Percentiles rank a stretch among this genome's conserved stretches.
Evolutionary conservation across 106 monocot genomes (phyloP).

Genomic region (Iris macrosiphon): DNA sequence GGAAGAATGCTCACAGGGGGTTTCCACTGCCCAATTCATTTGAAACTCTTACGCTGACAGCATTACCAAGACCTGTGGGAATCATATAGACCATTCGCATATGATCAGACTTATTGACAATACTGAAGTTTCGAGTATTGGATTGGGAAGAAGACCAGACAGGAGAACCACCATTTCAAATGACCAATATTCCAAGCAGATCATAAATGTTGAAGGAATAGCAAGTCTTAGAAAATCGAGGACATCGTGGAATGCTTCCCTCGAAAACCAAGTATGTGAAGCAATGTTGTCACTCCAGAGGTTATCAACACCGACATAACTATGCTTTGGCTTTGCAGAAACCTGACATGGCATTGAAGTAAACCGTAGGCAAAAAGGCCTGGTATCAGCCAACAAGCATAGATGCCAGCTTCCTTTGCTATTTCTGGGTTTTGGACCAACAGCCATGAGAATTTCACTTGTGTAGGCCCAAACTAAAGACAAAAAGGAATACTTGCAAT

Average conservation of each 20-base stretch:
- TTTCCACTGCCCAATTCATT: no score
- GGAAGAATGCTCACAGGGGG: no score
- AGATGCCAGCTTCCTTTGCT: conserved; percentile 59
- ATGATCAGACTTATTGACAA: conserved; percentile 12
- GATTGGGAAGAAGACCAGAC: conserved; percentile 12
- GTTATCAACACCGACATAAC: conserved; percentile 48
- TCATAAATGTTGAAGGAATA: conserved; percentile 78
- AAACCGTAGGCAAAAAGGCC: conserved; percentile 71
- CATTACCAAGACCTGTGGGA: no score
- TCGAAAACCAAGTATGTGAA: conserved; percentile 56
- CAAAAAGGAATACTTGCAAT: conserved; percentile 51
- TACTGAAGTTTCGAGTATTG: conserved; percentile 12
- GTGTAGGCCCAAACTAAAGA: conserved; percentile 59
- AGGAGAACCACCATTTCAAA: conserved; percentile 21
- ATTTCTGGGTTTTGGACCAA: conserved; percentile 74
- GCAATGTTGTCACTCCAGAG: conserved; percentile 45
- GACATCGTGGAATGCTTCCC: conserved; percentile 47
- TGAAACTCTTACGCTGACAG: no score
- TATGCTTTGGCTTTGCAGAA: conserved; percentile 60
- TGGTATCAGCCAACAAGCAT: conserved; percentile 65
- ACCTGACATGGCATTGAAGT: conserved; percentile 53
- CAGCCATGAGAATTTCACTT: conserved; percentile 36
- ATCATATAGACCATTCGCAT: no score
- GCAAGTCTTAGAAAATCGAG: conserved; percentile 51
- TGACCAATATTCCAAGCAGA: conserved; percentile 28